phyloP scores from a whole-genome alignment of 2,329 filamentous ascomycete genomes.

The Alternaria angustiovoidea region DNA sequence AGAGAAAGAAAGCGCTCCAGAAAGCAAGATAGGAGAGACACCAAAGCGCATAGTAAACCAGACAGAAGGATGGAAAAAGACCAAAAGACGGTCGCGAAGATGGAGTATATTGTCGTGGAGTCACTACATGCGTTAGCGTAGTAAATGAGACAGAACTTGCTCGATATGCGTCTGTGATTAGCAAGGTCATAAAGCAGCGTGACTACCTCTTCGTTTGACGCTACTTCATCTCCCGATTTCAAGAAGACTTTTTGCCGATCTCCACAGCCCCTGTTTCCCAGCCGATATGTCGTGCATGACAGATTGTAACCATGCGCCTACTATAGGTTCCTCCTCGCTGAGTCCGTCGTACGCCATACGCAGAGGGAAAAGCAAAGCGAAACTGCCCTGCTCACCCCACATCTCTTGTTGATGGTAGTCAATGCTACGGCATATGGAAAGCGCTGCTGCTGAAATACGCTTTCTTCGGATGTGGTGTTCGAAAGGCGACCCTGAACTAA shows the following conservation, averaged over 20 bases:
- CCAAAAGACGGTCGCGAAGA: neutral
- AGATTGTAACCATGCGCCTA: neutral
- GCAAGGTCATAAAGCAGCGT: neutral
- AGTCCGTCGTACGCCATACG: constrained; percentile 7
- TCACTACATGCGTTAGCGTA: neutral
- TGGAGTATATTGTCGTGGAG: neutral
- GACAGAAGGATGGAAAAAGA: neutral
- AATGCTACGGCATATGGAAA: constrained; percentile 7
- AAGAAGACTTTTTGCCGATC: neutral
- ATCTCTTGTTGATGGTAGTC: constrained; percentile 1
- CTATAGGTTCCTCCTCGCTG: neutral
- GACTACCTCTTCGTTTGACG: neutral
- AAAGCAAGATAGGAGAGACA: neutral
- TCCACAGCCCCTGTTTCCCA: neutral
- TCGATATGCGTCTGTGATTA: neutral
- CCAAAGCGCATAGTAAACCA: neutral
- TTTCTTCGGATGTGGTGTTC: neutral
- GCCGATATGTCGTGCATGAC: constrained; percentile 2
- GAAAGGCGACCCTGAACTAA: too few relatives aligned
- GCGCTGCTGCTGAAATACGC: neutral
- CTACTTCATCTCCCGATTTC: neutral
- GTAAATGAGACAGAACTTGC: neutral
- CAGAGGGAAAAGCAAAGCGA: constrained; percentile 3
- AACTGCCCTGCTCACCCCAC: constrained; percentile 4
- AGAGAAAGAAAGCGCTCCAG: too few relatives aligned